Conservation (phyloP, 2,329 filamentous ascomycete species). For the Triangularia verruculosa region DNA sequence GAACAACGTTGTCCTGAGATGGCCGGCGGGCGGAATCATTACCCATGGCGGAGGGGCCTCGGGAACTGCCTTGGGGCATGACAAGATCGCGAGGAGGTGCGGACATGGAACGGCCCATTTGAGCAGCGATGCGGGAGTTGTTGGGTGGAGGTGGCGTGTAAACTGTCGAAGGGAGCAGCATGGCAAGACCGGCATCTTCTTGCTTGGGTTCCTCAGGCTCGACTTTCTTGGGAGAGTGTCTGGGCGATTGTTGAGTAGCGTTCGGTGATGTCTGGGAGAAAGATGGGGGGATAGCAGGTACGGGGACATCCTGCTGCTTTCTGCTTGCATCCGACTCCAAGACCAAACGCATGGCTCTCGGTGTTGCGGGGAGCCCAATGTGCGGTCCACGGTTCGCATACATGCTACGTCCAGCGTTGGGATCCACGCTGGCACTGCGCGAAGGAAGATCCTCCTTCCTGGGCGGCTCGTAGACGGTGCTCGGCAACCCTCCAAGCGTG, state of each 20-base stretch:
- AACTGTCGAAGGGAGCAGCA: slow-evolving; percentile 55
- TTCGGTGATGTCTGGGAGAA: slow-evolving; percentile 43
- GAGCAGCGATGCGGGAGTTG: slow-evolving; percentile 27
- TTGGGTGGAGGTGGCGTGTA: slow-evolving; percentile 53
- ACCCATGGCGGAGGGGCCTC: slow-evolving; percentile 26
- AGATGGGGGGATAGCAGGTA: slow-evolving; percentile 50
- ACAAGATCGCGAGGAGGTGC: slow-evolving; percentile 51
- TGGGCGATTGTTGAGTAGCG: slow-evolving; percentile 30
- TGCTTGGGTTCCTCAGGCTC: slow-evolving; percentile 26
- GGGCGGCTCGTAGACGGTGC: slow-evolving; percentile 39
- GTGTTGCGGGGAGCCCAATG: slow-evolving; percentile 84
- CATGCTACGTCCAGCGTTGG: slow-evolving; percentile 49
- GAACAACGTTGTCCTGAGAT: slow-evolving; percentile 1
- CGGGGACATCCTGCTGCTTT: slow-evolving; percentile 45
- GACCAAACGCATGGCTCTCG: slow-evolving; percentile 83
- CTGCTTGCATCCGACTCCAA: slow-evolving; percentile 56
- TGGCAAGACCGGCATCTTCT: slow-evolving; percentile 29
- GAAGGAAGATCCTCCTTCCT: slow-evolving; percentile 45
- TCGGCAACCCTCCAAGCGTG: slow-evolving; percentile 42
- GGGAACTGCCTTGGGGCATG: slow-evolving; percentile 31
- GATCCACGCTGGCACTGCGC: slow-evolving; percentile 65
- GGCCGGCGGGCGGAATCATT: slow-evolving; percentile 9
- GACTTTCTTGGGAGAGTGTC: slow-evolving; percentile 32
- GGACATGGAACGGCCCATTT: slow-evolving; percentile 60
- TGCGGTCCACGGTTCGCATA: slow-evolving; percentile 48